Evolutionary conservation across 164 flowering plant genomes (phyloP).

Genomic region (Vitis cinerea): DNA sequence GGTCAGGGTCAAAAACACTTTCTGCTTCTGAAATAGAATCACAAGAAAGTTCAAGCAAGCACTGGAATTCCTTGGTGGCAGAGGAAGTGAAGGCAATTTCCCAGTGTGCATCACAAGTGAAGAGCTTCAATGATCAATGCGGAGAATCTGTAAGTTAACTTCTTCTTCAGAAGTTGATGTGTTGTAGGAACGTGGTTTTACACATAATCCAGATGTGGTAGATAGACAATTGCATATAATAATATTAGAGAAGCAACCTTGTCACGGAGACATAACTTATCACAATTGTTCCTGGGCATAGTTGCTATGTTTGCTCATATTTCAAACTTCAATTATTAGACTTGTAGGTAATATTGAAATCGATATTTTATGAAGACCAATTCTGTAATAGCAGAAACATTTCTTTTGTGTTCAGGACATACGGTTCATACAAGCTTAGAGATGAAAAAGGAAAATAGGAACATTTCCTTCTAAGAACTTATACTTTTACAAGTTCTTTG

Average conservation of each 20-base stretch:
- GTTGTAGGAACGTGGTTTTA: not conserved
- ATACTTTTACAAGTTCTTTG: too few species aligned
- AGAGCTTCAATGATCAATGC: conserved; percentile 48
- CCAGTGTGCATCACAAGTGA: conserved; percentile 55
- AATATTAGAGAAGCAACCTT: too few species aligned
- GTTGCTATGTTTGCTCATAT: too few species aligned
- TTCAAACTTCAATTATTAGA: not conserved
- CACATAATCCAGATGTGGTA: not conserved
- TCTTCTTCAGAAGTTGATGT: not conserved
- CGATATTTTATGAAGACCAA: too few species aligned
- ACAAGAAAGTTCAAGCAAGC: conserved; percentile 39
- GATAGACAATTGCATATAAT: not conserved
- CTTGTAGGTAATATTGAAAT: too few species aligned
- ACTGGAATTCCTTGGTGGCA: conserved; percentile 48
- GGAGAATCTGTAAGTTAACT: conserved; percentile 51
- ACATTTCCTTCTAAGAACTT: too few species aligned
- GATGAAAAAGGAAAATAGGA: too few species aligned
- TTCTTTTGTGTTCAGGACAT: too few species aligned
- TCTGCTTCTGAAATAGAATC: conserved; percentile 41
- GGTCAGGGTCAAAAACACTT: conserved; percentile 17
- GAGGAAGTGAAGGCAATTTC: conserved; percentile 81
- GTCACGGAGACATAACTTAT: too few species aligned
- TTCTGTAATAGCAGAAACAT: too few species aligned
- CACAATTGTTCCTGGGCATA: too few species aligned
- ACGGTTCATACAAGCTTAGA: too few species aligned